These are phyloP conservation scores for Raddia guianensis DNA, from an alignment of 176 grass and related monocot species.

Conservation along the genomic window DNA sequence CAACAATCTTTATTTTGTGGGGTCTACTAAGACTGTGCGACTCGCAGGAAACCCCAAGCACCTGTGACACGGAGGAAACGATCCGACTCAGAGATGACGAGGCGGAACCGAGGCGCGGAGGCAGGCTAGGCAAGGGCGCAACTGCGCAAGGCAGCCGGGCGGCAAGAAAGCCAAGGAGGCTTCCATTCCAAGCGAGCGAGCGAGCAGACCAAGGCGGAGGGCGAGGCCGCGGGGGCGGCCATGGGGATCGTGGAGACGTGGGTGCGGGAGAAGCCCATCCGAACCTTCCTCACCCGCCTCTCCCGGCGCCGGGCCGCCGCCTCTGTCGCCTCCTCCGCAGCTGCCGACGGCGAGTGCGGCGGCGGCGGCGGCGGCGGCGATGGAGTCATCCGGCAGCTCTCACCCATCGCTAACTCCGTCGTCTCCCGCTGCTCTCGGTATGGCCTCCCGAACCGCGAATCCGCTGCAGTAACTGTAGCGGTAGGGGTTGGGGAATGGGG, in stretches of 20 bases:
- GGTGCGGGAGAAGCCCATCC: slow-evolving; percentile 66
- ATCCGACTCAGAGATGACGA: no score
- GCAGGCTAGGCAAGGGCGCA: no score
- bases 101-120: not conserved
- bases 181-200: slow-evolving; percentile 46
- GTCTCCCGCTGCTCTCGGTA: slow-evolving; percentile 78
- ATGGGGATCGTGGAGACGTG: slow-evolving; percentile 56
- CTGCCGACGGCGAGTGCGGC: slow-evolving; percentile 2
- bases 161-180: not conserved
- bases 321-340: slow-evolving; percentile 30
- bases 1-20: no score
- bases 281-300: slow-evolving; percentile 48
- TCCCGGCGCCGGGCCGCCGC: slow-evolving; percentile 15
- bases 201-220: not conserved
- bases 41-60: no score
- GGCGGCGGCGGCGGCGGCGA: slow-evolving; percentile 18
- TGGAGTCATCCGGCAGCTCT: slow-evolving; percentile 56
- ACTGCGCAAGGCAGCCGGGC: no score
- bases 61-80: not conserved
- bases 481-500: not conserved
- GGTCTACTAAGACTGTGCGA: no score
- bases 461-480: not conserved
- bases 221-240: slow-evolving; percentile 3
- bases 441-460: slow-evolving; percentile 6
- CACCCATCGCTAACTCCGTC: slow-evolving; percentile 69